Percentiles rank a stretch among this genome's conserved stretches.
phyloP scores from a whole-genome alignment of 805 yeast genomes.

The Nakazawaea holstii region DNA sequence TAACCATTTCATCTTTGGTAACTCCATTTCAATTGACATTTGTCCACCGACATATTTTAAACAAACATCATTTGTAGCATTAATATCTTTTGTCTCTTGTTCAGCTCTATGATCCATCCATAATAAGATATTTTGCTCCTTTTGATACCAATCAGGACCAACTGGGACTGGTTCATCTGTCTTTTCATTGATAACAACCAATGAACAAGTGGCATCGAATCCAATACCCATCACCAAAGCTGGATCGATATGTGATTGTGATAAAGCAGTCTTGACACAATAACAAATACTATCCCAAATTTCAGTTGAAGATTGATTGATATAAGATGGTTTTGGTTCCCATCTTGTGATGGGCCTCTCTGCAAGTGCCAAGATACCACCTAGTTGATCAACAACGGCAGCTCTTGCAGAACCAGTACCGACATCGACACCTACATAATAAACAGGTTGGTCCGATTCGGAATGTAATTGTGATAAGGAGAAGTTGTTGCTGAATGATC shows the following conservation, averaged over 20 bases:
- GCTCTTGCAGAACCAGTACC: conserved; percentile 99
- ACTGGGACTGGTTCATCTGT: conserved; percentile 74
- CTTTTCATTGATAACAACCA: conserved; percentile 69
- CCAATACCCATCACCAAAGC: conserved; percentile 77
- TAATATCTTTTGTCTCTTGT: conserved; percentile 73
- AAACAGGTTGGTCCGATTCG: conserved; percentile 21
- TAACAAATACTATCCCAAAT: conserved; percentile 87
- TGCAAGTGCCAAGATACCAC: conserved; percentile 73
- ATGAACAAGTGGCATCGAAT: conserved; percentile 95
- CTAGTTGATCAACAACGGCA: conserved; percentile 78
- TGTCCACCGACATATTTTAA: conserved; percentile 93
- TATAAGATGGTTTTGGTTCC: conserved; percentile 65
- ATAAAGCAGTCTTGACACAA: conserved; percentile 70
- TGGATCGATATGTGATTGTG: conserved; percentile 71
- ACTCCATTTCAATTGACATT: conserved; percentile 98
- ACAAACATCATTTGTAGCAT: conserved; percentile 71
- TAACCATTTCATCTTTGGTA: conserved; percentile 96
- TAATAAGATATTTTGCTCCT: conserved; percentile 75
- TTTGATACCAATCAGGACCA: conserved; percentile 81
- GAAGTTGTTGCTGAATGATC: conserved; percentile 31
- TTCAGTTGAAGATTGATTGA: conserved; percentile 85
- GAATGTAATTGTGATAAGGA: conserved; percentile 21
- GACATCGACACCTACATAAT: conserved; percentile 32
- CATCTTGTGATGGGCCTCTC: conserved; percentile 77
- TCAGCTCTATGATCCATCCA: conserved; percentile 99